Evolutionary conservation across 345 rosid species (phyloP), one percentile per base, ranked within the genome.

Genomic region (Anacardium occidentale): DNA sequence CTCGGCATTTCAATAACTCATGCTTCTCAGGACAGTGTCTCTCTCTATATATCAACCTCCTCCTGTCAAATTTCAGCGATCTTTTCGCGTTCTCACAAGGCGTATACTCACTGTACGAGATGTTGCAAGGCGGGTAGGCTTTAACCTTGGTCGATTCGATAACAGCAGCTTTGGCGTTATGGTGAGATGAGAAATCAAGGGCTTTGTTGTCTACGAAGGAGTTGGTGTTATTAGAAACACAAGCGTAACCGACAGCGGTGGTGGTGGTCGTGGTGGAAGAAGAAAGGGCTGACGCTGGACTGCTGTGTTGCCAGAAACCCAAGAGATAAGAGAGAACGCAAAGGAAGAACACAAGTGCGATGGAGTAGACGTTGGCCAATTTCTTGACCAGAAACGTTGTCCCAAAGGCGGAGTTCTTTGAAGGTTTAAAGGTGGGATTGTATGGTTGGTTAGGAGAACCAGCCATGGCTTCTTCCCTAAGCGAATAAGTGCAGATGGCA

Each of bases 11-110:
- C 60, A 88, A 21, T 14, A 75, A 42, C 79, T 88, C 85, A 0
- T 37, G 25, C 9, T 68, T 76, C 25, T 18, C 79, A 0, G 93
- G 93, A 53, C 93, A 88, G 71, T 89, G 93, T 26, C 93, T 80
- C 81, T 89, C 93, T 13, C 93, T 76, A 77, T 82, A 89, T 24
- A 78, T 72, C 75, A 87, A 29, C 56, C 82, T 80, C 3, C 67
- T 25, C 37, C 82, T 68, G 0, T 76, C 50, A 51, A 77, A 85
- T 59, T 71, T 75, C 57, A 77, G 37, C 11, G 89, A 85, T 1
- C 89, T 79, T 5, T 70, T 24, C 0, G 0, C 59, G 71, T 83
- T 85, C 77, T 85, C 80, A 66, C 89, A 85, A 0, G 89, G 89
- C 32, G 85, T 85, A 77, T 85, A 77, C 78, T 85, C 89, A 67